Evolutionary conservation across 1,284 basidiomycete species (phyloP), one percentile per base, ranked within the genome.

Genomic region (Rhodotorula glutinis): DNA sequence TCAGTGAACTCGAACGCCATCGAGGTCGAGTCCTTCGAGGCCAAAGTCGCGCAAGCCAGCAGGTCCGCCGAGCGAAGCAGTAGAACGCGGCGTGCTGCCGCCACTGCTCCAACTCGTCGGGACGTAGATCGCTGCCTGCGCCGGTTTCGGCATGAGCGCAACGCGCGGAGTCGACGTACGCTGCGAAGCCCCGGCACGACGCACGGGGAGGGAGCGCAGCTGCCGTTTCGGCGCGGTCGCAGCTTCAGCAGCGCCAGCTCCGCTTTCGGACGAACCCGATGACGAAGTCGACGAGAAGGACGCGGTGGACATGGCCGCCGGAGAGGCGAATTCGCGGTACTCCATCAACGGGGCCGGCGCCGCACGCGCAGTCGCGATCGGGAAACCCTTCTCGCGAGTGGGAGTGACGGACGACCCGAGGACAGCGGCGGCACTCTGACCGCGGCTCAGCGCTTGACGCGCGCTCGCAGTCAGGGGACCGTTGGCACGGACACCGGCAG

Each of bases 171-270:
- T 30, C 41, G 40, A 56, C 33, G 40, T 51, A 47, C 25, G n/a
- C 4, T 11, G 3, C 29, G 29, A 30, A 8, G 19, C n/a, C 23
- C 1, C 29, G 19, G 27, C 44, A 21, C 58, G 29, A 46, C 44
- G 46, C 21, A n/a, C 23, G 30, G 65, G 65, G 5, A 66, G 60
- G 10, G 51, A 60, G 51, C 60, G 60, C 23, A 65, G 40, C 49
- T 65, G 51, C 2, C 63, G 53, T 19, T 38, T 27, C 33, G 27
- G n/a, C 14, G n/a, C 30, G 3, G 4, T 13, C 4, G 19, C 4
- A 21, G 30, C 38, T 4, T 14, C 55, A 21, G 29, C 56, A 27
- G 11, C n/a, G 19, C 44, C 56, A 38, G 27, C n/a, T 51, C 49
- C 40, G 21, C 14, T 11, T 25, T 49, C 33, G n/a, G 27, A 56